Evolutionary conservation across 2,329 filamentous ascomycete genomes (phyloP).

Genomic region (Verticillium alfalfae): DNA sequence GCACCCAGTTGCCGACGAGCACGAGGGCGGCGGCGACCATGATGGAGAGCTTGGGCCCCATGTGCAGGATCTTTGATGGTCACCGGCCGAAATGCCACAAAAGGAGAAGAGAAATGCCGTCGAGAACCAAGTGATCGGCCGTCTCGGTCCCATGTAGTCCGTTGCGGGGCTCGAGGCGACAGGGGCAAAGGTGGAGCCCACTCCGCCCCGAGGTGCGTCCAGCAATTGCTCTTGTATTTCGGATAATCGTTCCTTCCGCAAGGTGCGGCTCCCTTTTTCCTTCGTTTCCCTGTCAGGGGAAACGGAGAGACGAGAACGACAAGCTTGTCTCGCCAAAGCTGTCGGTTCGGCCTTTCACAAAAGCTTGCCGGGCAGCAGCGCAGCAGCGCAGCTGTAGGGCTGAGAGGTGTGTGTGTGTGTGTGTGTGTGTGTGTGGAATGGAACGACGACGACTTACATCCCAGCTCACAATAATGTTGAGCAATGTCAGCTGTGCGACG

Average conservation of each 20-base stretch:
- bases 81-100: constrained; percentile 61
- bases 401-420: too few species aligned
- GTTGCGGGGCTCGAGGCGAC: constrained; percentile 67
- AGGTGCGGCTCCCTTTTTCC: background rate
- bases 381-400: too few species aligned
- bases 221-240: background rate
- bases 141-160: constrained; percentile 74
- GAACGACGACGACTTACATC: constrained; percentile 61
- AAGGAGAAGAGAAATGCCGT: constrained; percentile 86
- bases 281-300: constrained; percentile 1
- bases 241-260: background rate
- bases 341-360: background rate
- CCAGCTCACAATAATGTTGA: constrained; percentile 94
- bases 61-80: constrained; percentile 74
- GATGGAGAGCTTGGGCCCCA: constrained; percentile 73
- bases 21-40: constrained; percentile 67
- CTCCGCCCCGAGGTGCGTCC: constrained; percentile 30
- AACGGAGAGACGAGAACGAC: background rate
- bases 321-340: background rate
- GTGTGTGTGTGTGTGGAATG: background rate
- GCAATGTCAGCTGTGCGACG: constrained; percentile 71
- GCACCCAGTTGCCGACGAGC: constrained; percentile 84
- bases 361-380: background rate
- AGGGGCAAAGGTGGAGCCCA: constrained; percentile 90
- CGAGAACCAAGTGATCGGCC: constrained; percentile 84